Base-by-base conservation (phyloP, 345 rosid genomes). In the Diplotaxis tenuifolia region DNA sequence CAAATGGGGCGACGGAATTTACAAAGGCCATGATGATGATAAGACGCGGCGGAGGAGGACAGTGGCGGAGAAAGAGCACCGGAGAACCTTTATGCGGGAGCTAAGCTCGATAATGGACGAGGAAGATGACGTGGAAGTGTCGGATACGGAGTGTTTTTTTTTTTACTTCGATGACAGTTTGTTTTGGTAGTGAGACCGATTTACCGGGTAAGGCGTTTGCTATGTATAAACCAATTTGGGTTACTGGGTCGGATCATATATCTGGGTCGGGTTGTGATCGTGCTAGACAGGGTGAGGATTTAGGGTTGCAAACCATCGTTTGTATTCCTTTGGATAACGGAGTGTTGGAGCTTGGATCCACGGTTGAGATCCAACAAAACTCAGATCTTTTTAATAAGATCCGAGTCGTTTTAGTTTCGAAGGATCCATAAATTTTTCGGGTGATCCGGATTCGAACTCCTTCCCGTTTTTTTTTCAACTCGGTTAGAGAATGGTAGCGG, bases 131-230 rank as follows among this genome's bases (percentile, higher is more conserved):
- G 96, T 88, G 57, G 98, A 94, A 52, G 92, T 91, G 70, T 85
- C 93, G 9, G 98, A 94, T 71, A 81, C 86, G 3, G 98, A 94
- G 80, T 94, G 98, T 97, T 94, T 89, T 82, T 91, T 82, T 68
- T 81, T 91, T 91, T 23, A n/a, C n/a, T n/a, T 91, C 97, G 4
- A 94, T 91, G 98, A 88, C 95, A 28, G 87, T 83, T 69, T 83
- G 88, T 3, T 94, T 88, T 56, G 81, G 83, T 42, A 83, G 70
- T 71, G 93, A 94, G 18, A 28, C 75, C 56, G 96, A 92, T 31
- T 76, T 94, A 27, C 86, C 93, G 4, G 96, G 95, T 18, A 90
- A 86, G 75, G 93, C 93, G 28, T 78, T 89, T 31, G 78, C 78
- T 77, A 81, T 57, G 40, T 80, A 85, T 22, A 57, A 15, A 25